Conservation (phyloP, 2,329 filamentous ascomycete genomes). For the Diplodia sapinea region DNA sequence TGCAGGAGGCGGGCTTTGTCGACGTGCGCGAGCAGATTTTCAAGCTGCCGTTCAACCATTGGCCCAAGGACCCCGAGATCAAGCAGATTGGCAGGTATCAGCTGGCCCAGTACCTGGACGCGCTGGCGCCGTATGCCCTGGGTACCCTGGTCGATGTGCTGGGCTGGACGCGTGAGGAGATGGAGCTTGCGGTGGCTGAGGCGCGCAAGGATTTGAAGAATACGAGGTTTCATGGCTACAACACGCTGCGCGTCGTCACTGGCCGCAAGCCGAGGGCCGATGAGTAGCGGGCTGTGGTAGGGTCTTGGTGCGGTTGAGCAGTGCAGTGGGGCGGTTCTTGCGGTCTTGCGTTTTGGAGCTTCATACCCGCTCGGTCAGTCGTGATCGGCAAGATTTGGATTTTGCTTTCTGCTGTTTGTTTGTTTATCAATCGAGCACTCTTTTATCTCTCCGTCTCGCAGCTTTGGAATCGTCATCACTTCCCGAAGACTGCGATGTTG, state of each 20-base stretch:
- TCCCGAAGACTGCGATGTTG: no score
- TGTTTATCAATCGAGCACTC: no score
- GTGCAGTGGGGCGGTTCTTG: background rate
- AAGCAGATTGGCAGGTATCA: slow-evolving; percentile 33
- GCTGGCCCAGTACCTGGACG: slow-evolving; percentile 33
- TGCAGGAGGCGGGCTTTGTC: slow-evolving; percentile 35
- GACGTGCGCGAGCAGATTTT: slow-evolving; percentile 33
- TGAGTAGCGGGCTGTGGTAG: background rate
- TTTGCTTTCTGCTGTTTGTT: no score
- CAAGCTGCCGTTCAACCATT: slow-evolving; percentile 34
- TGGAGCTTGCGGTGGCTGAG: slow-evolving; percentile 32
- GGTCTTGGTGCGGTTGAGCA: background rate
- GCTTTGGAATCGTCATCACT: no score
- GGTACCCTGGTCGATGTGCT: slow-evolving; percentile 23
- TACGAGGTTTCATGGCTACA: slow-evolving; percentile 36
- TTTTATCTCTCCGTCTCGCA: no score
- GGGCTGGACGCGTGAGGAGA: slow-evolving; percentile 30
- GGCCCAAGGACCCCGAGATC: slow-evolving; percentile 31
- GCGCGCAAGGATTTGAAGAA: slow-evolving; percentile 34
- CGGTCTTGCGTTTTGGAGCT: no score
- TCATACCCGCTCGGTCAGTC: no score
- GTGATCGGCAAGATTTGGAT: no score
- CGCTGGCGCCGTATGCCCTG: slow-evolving; percentile 31
- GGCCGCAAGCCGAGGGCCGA: slow-evolving; percentile 6
- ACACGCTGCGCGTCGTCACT: slow-evolving; percentile 34